These are phyloP conservation scores for Fusarium avenaceum DNA, from an alignment of 2,329 filamentous ascomycete genomes.

Conservation along the genomic window DNA sequence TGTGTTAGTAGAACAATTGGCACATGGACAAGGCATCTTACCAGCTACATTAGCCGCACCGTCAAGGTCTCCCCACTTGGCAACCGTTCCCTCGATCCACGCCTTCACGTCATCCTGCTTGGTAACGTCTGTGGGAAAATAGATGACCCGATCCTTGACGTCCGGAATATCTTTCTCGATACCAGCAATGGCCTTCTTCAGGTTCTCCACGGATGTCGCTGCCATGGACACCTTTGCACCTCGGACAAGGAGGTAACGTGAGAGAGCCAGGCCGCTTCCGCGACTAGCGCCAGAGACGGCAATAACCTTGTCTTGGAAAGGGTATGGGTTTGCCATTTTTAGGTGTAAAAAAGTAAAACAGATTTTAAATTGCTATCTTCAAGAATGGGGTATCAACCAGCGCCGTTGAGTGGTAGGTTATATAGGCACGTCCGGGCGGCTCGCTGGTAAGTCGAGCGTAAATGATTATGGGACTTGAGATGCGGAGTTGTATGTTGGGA, in stretches of 20 bases:
- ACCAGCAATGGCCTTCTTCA: constrained; percentile 44
- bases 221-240: constrained; percentile 52
- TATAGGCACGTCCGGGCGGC: constrained; percentile 11
- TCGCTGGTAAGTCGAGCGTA: not conserved
- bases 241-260: constrained; percentile 62
- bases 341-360: not conserved
- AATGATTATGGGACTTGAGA: not conserved
- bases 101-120: constrained; percentile 51
- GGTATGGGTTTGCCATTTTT: constrained; percentile 45
- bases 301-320: constrained; percentile 65
- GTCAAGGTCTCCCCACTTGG: constrained; percentile 53
- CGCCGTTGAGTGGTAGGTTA: constrained; percentile 8
- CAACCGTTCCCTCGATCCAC: constrained; percentile 53
- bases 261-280: constrained; percentile 68
- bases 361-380: not conserved
- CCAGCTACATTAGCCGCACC: constrained; percentile 57
- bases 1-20: not conserved
- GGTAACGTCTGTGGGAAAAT: constrained; percentile 50
- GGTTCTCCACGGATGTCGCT: constrained; percentile 48
- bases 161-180: constrained; percentile 46
- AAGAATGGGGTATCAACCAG: not conserved
- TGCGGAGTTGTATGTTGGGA: not conserved
- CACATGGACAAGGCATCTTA: constrained; percentile 6
- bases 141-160: constrained; percentile 42
- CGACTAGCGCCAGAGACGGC: constrained; percentile 73